A percentile compares a stretch with the other conserved stretches of the same genome.
These are phyloP conservation scores for Trichosanthes cucumerina DNA, from an alignment of 306 rosid genomes.

Conservation along the genomic window DNA sequence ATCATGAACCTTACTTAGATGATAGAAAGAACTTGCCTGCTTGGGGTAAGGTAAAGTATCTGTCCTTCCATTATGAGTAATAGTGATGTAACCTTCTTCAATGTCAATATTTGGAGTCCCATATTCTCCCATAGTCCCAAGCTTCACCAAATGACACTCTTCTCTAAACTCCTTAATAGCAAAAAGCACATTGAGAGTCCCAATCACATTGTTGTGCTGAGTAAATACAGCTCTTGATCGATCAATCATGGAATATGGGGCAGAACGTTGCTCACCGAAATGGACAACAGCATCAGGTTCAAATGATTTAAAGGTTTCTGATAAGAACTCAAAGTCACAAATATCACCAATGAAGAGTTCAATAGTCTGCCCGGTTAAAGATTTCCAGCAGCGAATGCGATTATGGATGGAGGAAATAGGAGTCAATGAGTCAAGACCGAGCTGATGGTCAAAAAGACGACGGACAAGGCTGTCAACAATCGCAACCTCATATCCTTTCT, in stretches of 20 bases:
- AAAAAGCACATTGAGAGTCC: conserved; percentile 87
- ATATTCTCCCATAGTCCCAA: conserved; percentile 98
- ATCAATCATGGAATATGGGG: conserved; percentile 95
- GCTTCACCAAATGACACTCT: conserved; percentile 87
- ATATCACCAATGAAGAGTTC: conserved; percentile 84
- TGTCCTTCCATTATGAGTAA: conserved; percentile 91
- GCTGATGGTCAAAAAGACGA: conserved; percentile 89
- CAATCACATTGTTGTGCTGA: conserved; percentile 81
- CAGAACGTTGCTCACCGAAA: conserved; percentile 93
- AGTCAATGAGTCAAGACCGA: conserved; percentile 73
- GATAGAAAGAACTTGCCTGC: conserved; percentile 97
- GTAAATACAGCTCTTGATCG: conserved; percentile 88
- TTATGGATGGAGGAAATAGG: conserved; percentile 82
- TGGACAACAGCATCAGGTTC: conserved; percentile 94
- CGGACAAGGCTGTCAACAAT: conserved; percentile 85
- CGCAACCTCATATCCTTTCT: conserved; percentile 86
- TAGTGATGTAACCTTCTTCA: conserved; percentile 91
- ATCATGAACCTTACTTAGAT: conserved; percentile 93
- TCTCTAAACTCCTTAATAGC: conserved; percentile 87
- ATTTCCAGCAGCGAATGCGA: conserved; percentile 69
- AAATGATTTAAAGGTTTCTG: conserved; percentile 69
- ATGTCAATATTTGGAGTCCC: conserved; percentile 97
- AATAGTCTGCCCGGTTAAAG: conserved; percentile 66
- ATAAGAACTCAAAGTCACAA: conserved; percentile 86
- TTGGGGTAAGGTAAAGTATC: conserved; percentile 93